Conservation (phyloP, 2,329 filamentous ascomycete genomes). For the Curvularia sp. region DNA sequence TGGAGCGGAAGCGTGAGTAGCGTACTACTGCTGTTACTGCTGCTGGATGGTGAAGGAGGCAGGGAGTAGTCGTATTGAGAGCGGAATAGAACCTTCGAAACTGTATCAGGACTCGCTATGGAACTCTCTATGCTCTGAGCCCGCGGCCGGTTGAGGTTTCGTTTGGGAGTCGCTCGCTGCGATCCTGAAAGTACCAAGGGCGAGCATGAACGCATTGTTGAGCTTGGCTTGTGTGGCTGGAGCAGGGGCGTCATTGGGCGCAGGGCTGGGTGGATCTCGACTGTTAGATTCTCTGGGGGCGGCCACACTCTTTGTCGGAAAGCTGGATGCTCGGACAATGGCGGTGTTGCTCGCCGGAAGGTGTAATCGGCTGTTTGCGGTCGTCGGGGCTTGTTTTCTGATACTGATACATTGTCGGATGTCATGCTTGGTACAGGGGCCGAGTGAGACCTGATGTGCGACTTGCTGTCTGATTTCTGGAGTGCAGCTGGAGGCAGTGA, state of each 20-base stretch:
- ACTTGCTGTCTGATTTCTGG: background rate
- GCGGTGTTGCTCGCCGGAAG: background rate
- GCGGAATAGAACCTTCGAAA: background rate
- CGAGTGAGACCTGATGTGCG: background rate
- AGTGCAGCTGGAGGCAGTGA: background rate
- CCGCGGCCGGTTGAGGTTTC: background rate
- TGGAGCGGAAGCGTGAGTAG: background rate
- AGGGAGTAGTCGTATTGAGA: background rate
- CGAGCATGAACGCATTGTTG: background rate
- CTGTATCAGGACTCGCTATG: too few species aligned
- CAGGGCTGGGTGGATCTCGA: constrained; percentile 1
- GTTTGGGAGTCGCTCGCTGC: background rate
- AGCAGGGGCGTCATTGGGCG: background rate
- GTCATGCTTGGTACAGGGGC: background rate
- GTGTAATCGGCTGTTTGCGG: background rate
- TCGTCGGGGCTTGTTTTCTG: background rate
- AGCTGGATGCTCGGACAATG: background rate
- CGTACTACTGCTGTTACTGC: background rate
- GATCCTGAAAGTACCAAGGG: background rate
- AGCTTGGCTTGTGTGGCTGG: background rate
- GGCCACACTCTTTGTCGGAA: background rate
- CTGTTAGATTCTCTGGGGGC: background rate
- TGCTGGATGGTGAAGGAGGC: background rate
- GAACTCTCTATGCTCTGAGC: background rate
- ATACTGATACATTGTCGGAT: background rate